phyloP scores from a whole-genome alignment of 1,284 basidiomycete genomes.

The Ceratorhiza oryzae-sativae region DNA sequence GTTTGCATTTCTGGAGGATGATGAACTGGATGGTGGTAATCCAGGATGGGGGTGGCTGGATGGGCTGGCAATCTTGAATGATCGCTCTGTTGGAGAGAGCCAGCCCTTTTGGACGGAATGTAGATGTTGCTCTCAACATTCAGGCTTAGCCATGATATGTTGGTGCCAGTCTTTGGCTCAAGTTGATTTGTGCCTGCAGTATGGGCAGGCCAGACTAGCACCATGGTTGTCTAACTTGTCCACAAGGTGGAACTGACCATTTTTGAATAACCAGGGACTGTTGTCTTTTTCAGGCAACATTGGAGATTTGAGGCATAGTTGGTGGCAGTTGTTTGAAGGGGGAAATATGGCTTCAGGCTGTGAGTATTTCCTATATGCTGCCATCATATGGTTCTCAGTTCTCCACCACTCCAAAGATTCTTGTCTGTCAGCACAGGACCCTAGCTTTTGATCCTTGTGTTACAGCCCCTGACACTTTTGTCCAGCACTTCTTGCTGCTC shows the following conservation, averaged over 20 bases:
- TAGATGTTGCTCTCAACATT: background rate
- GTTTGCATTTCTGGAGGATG: too few relatives aligned
- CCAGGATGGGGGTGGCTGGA: background rate
- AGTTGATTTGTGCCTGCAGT: background rate
- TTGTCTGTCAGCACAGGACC: too few relatives aligned
- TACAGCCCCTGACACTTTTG: too few relatives aligned
- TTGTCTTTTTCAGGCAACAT: background rate
- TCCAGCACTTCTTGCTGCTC: too few relatives aligned
- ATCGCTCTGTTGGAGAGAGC: background rate
- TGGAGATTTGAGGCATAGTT: background rate
- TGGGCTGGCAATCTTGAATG: constrained; percentile 2
- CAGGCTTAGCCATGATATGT: constrained; percentile 15
- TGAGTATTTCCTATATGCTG: too few relatives aligned
- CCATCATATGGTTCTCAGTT: too few relatives aligned
- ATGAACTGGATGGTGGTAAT: too few relatives aligned
- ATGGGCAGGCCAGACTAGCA: background rate
- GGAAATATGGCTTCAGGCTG: too few relatives aligned
- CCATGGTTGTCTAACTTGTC: background rate
- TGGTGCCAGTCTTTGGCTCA: background rate
- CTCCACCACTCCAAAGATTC: too few relatives aligned
- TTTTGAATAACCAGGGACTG: background rate
- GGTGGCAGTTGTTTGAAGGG: too few relatives aligned
- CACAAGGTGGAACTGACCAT: background rate
- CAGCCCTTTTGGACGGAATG: background rate
- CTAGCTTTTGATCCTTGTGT: too few relatives aligned